These are phyloP conservation scores for Trypanosoma avium DNA, from an alignment of 208 protist species.

Conservation along the genomic window DNA sequence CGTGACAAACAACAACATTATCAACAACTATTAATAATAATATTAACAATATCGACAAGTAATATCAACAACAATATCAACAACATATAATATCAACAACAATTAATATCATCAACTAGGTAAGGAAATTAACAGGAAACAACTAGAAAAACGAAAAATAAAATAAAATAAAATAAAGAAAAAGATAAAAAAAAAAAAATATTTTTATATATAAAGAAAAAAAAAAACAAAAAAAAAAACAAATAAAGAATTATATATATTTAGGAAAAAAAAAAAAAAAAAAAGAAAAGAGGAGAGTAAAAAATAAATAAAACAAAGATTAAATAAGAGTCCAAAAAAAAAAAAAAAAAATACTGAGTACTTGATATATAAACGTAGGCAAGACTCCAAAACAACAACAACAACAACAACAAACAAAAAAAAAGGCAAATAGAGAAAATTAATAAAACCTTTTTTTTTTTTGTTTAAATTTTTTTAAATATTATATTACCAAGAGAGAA, in stretches of 20 bases:
- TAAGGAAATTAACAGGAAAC: too few species aligned
- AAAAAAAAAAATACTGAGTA: not conserved
- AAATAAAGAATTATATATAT: too few species aligned
- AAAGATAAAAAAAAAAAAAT: conserved; percentile 1
- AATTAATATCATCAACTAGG: too few species aligned
- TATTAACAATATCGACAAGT: too few species aligned
- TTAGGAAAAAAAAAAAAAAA: not conserved
- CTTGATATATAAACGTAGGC: not conserved
- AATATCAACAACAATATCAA: conserved; percentile 23
- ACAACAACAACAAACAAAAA: not conserved
- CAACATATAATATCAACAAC: too few species aligned
- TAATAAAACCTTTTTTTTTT: conserved; percentile 24
- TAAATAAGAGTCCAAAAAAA: not conserved
- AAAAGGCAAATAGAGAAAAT: too few species aligned
- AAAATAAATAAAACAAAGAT: not conserved
- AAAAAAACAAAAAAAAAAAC: conserved; percentile 16
- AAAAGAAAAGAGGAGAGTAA: conserved; percentile 9
- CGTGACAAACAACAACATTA: not conserved
- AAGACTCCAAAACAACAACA: not conserved
- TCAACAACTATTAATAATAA: not conserved
- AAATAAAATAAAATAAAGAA: conserved; percentile 7
- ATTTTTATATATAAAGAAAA: not conserved
- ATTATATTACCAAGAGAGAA: too few species aligned
- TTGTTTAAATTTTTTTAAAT: conserved; percentile 15
- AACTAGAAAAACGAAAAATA: conserved; percentile 8